A percentile compares a stretch with the other conserved stretches of the same genome.
phyloP scores from a whole-genome alignment of 2,329 filamentous ascomycete species.

The Aspergillus ochraceoroseus region DNA sequence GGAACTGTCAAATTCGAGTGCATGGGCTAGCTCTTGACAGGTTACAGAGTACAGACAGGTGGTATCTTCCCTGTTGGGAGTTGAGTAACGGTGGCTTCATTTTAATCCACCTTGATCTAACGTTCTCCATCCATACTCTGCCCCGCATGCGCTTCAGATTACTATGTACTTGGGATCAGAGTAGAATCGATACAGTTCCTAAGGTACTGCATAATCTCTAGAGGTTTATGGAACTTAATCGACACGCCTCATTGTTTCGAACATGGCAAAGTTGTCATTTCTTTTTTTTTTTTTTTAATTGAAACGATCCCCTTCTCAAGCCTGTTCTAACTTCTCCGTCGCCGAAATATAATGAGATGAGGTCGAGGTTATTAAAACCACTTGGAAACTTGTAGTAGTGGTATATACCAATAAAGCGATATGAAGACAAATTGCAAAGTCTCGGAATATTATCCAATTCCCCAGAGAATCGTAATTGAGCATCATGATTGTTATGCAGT shows the following conservation, averaged over 20 bases:
- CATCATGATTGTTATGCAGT: not conserved
- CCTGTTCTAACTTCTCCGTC: slow-evolving; percentile 1
- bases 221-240: slow-evolving; percentile 13
- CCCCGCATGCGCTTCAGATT: no score
- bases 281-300: no score
- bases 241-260: slow-evolving; percentile 17
- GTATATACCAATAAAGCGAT: no score
- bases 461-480: no score
- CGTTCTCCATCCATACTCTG: slow-evolving; percentile 1
- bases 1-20: not conserved
- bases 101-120: slow-evolving; percentile 5
- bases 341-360: no score
- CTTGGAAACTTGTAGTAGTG: no score
- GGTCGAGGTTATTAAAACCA: no score
- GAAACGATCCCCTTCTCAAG: no score
- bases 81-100: not conserved
- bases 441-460: no score
- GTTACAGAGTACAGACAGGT: not conserved
- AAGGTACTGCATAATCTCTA: slow-evolving; percentile 7
- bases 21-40: slow-evolving; percentile 1
- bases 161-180: no score
- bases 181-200: no score
- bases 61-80: slow-evolving; percentile 3
- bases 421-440: no score
- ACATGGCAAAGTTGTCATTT: slow-evolving; percentile 14